These are phyloP conservation scores for Penicillium desertorum DNA, from an alignment of 495 filamentous ascomycete genomes.

Conservation along the genomic window DNA sequence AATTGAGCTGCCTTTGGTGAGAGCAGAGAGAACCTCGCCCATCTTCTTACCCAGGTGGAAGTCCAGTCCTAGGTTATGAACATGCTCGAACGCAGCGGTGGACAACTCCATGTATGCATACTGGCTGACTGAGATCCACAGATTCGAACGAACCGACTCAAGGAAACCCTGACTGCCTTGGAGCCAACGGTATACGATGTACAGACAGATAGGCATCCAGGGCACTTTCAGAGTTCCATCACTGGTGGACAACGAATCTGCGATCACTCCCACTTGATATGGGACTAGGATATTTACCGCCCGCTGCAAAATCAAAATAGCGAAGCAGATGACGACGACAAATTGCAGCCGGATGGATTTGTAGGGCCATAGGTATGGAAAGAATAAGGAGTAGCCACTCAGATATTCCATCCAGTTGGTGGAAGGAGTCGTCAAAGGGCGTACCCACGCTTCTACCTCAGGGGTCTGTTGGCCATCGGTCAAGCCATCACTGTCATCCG, in stretches of 20 bases:
- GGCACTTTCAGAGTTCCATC: not conserved
- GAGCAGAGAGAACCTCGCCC: conserved; percentile 77
- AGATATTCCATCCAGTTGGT: conserved; percentile 13
- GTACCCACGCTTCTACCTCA: conserved; percentile 43
- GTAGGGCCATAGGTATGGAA: conserved; percentile 91
- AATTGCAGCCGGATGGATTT: conserved; percentile 70
- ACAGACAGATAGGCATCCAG: conserved; percentile 60
- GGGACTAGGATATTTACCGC: conserved; percentile 80
- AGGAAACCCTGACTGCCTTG: conserved; percentile 73
- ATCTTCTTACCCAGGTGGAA: conserved; percentile 86
- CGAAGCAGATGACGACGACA: conserved; percentile 75
- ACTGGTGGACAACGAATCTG: not conserved
- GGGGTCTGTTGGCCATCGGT: conserved; percentile 49
- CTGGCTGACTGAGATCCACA: conserved; percentile 83
- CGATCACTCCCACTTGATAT: conserved; percentile 46
- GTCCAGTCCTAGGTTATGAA: conserved; percentile 78
- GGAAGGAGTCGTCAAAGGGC: conserved; percentile 13
- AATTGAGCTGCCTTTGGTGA: conserved; percentile 81
- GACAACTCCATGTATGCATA: conserved; percentile 77
- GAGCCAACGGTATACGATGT: conserved; percentile 67
- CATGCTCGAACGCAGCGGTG: conserved; percentile 83
- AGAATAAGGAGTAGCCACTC: conserved; percentile 82
- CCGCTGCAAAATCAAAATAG: conserved; percentile 73
- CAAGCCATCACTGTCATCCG: not conserved
- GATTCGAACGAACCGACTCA: conserved; percentile 47